Evolutionary conservation across 768 basidiomycete genomes (phyloP), one percentile per base, ranked within the genome.

Genomic region (Naganishia vishniacii): DNA sequence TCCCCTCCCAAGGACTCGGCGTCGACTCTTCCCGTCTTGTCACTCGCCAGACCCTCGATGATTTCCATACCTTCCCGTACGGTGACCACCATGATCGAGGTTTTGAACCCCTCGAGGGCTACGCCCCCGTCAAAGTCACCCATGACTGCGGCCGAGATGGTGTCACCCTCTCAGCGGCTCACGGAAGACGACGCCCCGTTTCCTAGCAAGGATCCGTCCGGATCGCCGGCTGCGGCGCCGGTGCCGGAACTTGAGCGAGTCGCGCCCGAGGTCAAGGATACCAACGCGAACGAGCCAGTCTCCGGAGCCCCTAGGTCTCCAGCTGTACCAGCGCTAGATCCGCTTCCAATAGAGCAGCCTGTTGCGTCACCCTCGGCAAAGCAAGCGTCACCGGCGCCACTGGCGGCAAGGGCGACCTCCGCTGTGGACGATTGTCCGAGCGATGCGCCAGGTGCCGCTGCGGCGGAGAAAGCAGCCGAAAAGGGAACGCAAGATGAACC

Each of bases 11-110:
- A 37, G 29, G 60, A 44, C 2, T 44, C 63, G 1, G 4, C 63
- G 34, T 9, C 62, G 6, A 42, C 23, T 20, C 31, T 32, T 31
- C 13, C 31, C 18, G 20, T 31, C 18, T 34, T 15, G 20, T 51
- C 40, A 18, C 31, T 29, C 12, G 53, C 28, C 18, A 32, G 42
- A 60, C 59, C 37, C 29, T 44, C 34, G 16, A 48, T 23, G 13
- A 56, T 56, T 26, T 56, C 53, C 3, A 56, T 56, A 23, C 53
- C 53, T 1, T 6, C 53, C 20, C 28, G 53, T 16, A 48, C 60
- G 13, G 45, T 47, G 18, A 64, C 63, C 5, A 64, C 63, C 20
- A 45, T 64, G 37, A 64, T 64, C 16, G 63, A 64, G 44, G 63
- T 64, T 1, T 20, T 64, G 29, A 64, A 64, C 44, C 63, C 63